Evolutionary conservation across 441 rosid genomes (phyloP).

Genomic region (Aleurites moluccanus): DNA sequence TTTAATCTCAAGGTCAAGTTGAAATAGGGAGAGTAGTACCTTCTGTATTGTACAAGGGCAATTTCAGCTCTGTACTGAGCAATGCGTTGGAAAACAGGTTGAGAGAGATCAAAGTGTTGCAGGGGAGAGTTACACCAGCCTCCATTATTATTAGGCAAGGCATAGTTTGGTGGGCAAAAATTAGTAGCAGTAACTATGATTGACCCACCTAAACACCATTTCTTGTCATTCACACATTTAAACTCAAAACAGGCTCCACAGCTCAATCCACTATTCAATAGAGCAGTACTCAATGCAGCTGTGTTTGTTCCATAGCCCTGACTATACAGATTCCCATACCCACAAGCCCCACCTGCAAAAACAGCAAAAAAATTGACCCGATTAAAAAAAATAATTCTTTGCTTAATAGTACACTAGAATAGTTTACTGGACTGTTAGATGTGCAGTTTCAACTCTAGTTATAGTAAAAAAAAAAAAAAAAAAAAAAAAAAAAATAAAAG

Average conservation of each 20-base stretch:
- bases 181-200: slow-evolving; percentile 59
- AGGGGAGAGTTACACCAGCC: slow-evolving; percentile 48
- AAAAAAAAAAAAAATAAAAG: too few species aligned
- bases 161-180: slow-evolving; percentile 40
- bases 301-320: slow-evolving; percentile 48
- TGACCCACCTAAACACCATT: slow-evolving; percentile 41
- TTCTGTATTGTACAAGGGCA: slow-evolving; percentile 37
- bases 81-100: slow-evolving; percentile 39
- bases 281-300: slow-evolving; percentile 43
- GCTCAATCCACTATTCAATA: slow-evolving; percentile 40
- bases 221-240: slow-evolving; percentile 34
- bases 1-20: not conserved
- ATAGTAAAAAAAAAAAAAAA: too few species aligned
- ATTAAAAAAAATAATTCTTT: too few species aligned
- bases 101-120: slow-evolving; percentile 40
- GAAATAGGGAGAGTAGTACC: slow-evolving; percentile 10
- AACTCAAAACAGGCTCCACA: slow-evolving; percentile 53
- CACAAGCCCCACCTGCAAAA: slow-evolving; percentile 44
- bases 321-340: slow-evolving; percentile 45
- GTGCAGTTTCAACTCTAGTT: too few species aligned
- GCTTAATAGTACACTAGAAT: too few species aligned
- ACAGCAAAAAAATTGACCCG: not conserved
- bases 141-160: slow-evolving; percentile 32
- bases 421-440: too few species aligned
- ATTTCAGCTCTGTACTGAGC: slow-evolving; percentile 42